Evolutionary conservation across 2,329 filamentous ascomycete species (phyloP), one percentile per base, ranked within the genome.

Genomic region (Triangularia verruculosa): DNA sequence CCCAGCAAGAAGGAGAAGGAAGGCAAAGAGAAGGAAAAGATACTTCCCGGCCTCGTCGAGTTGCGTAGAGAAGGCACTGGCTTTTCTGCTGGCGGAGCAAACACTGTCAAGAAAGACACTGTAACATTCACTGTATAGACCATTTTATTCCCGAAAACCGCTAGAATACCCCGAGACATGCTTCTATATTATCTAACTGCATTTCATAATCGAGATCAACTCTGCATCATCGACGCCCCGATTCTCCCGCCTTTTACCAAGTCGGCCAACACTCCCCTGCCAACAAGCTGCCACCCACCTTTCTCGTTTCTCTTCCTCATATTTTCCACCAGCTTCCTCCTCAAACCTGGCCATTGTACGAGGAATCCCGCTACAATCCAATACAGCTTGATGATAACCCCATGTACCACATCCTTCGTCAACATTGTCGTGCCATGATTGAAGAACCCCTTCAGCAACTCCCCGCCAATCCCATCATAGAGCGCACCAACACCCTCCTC

Each of bases 51-150:
- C 0, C 73, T 97, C 32, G 88, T 97, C 2, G 86, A 90, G 72
- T 84, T 98, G 57, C 88, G 86, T 69, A 91, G 89, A 34, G 94
- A 97, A 70, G 94, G 94, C 0, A 98, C 94, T 0, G 94, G 94
- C 0, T 98, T 97, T 76, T 93, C 94, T 4, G 90, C 92, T 4
- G 89, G 89, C n/a, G 94, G 95, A 2, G 85, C 86, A 59, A 96
- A 90, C 72, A 85, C 91, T 70, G 92, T 96, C 15, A 90, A 90
- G 77, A 95, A 89, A 74, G 79, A 84, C 3, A 89, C 90, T 0
- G 87, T 96, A 17, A 89, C 89, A 0, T 97, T 97, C 75, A 20
- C 57, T 6, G 39, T 52, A 3, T 59, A 30, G 24, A 65, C 15
- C 9, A 20, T 47, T 47, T 47, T 47, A 22, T 47, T 20, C 11